phyloP scores from a whole-genome alignment of 139 green algal species.

The Chlamydomonas schloesseri region DNA sequence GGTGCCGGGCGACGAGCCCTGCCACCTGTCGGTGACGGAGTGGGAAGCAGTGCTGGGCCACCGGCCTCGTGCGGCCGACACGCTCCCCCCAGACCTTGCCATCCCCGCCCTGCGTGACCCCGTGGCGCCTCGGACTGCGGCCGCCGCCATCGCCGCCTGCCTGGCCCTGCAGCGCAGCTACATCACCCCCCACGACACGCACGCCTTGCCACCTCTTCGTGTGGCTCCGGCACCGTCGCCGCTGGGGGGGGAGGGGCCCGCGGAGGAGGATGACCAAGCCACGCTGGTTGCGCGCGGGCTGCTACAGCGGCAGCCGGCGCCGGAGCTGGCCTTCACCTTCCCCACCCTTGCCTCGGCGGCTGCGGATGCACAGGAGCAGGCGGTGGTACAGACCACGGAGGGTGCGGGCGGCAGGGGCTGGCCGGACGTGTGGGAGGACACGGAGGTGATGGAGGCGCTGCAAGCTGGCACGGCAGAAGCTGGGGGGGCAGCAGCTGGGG shows the following conservation, averaged over 20 bases:
- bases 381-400: no score
- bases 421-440: not conserved
- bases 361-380: not conserved
- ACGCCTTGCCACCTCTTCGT: not conserved
- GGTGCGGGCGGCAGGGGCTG: not conserved
- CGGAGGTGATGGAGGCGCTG: not conserved
- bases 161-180: not conserved
- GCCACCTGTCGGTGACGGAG: not conserved
- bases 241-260: not conserved
- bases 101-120: not conserved
- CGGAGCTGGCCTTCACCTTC: not conserved
- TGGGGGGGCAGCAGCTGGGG: not conserved
- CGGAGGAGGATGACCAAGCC: not conserved
- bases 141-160: not conserved
- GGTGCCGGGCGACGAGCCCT: not conserved
- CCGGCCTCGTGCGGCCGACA: not conserved
- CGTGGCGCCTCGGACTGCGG: not conserved
- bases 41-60: not conserved
- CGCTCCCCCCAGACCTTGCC: not conserved
- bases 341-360: not conserved
- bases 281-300: not conserved
- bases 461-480: not conserved
- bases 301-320: not conserved
- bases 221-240: not conserved
- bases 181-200: not conserved